phyloP scores from a whole-genome alignment of 1,284 basidiomycete genomes.

The Lentinus polychrous region DNA sequence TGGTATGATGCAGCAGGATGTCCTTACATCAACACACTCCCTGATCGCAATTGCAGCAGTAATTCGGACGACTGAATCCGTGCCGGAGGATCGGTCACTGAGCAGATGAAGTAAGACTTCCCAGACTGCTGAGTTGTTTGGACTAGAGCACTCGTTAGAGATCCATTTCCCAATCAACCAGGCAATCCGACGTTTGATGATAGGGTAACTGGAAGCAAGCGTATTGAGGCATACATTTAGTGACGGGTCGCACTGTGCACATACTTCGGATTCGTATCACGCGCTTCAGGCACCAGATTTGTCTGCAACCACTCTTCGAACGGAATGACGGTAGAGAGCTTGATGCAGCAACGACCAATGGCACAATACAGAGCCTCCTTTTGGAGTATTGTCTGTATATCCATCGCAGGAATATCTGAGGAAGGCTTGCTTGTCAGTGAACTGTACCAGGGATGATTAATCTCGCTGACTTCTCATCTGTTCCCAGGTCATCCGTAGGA shows the following conservation, averaged over 20 bases:
- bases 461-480: slow-evolving; percentile 43
- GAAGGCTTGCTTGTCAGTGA: background rate
- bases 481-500: slow-evolving; percentile 55
- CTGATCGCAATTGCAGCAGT: slow-evolving; percentile 72
- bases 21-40: slow-evolving; percentile 76
- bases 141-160: slow-evolving; percentile 51
- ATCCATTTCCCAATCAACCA: slow-evolving; percentile 89
- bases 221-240: background rate
- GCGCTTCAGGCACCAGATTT: slow-evolving; percentile 51
- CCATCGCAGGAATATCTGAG: slow-evolving; percentile 27
- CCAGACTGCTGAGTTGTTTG: slow-evolving; percentile 68
- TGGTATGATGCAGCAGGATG: slow-evolving; percentile 2
- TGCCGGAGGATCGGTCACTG: slow-evolving; percentile 56
- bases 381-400: slow-evolving; percentile 62
- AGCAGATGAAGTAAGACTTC: slow-evolving; percentile 73
- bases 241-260: slow-evolving; percentile 12
- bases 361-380: slow-evolving; percentile 89
- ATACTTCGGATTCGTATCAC: slow-evolving; percentile 49
- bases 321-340: slow-evolving; percentile 57
- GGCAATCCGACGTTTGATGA: slow-evolving; percentile 84
- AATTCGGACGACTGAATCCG: slow-evolving; percentile 78
- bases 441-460: background rate
- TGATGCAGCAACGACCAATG: slow-evolving; percentile 71
- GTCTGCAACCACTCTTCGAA: slow-evolving; percentile 63
- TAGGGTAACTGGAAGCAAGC: slow-evolving; percentile 55